Percentiles rank a stretch among this genome's conserved stretches.
Conservation (phyloP, 345 rosid species). For the Eucalyptus tenuipes region DNA sequence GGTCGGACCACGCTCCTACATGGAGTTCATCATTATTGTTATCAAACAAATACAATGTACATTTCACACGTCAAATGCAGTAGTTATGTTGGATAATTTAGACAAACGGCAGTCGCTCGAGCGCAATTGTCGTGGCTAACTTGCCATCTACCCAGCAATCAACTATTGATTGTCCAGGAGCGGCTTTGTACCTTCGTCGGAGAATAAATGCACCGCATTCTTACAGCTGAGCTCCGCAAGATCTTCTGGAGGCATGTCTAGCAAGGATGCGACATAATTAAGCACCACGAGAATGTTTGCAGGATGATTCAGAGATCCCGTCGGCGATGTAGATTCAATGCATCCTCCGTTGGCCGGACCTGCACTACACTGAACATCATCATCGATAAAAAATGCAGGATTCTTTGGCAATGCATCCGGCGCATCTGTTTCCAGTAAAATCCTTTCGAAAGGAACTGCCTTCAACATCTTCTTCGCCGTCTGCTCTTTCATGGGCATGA, state of each 20-base stretch:
- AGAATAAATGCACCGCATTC: constrained; percentile 58
- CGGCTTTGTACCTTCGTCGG: constrained; percentile 14
- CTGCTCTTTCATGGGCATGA: constrained; percentile 60
- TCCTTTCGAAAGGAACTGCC: constrained; percentile 61
- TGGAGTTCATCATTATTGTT: background rate
- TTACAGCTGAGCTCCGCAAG: constrained; percentile 45
- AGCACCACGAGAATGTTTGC: constrained; percentile 69
- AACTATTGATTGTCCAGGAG: background rate
- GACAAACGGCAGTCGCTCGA: background rate
- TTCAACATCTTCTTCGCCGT: constrained; percentile 71
- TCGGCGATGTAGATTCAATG: constrained; percentile 15
- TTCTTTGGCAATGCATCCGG: constrained; percentile 75
- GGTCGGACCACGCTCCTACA: background rate
- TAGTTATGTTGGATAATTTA: background rate
- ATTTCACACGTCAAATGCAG: background rate
- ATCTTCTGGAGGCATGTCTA: constrained; percentile 52
- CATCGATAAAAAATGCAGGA: constrained; percentile 17
- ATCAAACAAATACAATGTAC: background rate
- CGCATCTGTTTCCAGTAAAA: constrained; percentile 82
- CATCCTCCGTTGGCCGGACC: constrained; percentile 22
- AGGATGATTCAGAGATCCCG: constrained; percentile 72
- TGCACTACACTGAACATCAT: constrained; percentile 26
- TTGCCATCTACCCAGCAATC: background rate
- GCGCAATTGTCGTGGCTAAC: background rate
- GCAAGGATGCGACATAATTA: constrained; percentile 43